These are phyloP conservation scores for Pseudocercospora crystallina DNA, from an alignment of 2,329 filamentous ascomycete genomes.

Conservation along the genomic window DNA sequence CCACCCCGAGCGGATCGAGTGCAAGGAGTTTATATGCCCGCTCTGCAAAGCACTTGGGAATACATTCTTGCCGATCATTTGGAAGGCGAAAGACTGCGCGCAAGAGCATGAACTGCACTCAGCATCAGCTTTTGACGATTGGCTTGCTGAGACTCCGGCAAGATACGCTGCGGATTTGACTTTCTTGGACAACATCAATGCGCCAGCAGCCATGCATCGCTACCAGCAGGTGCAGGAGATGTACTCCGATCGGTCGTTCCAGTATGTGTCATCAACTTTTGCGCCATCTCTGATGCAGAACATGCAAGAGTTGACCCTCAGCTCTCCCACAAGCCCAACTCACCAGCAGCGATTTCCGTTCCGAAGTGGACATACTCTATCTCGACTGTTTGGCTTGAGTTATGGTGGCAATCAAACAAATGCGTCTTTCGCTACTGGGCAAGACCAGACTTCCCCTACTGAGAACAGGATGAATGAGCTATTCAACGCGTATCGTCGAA, in stretches of 20 bases:
- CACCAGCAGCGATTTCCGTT: slow-evolving; percentile 16
- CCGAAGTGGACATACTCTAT: slow-evolving; percentile 14
- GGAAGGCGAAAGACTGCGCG: slow-evolving; percentile 86
- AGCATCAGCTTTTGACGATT: slow-evolving; percentile 63
- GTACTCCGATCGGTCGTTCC: slow-evolving; percentile 24
- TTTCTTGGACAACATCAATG: slow-evolving; percentile 47
- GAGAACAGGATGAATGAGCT: slow-evolving; percentile 37
- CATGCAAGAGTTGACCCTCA: slow-evolving; percentile 31
- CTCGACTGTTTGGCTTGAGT: slow-evolving; percentile 18
- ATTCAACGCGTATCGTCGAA: slow-evolving; percentile 55
- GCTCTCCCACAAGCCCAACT: slow-evolving; percentile 21
- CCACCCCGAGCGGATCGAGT: slow-evolving; percentile 77
- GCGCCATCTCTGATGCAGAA: slow-evolving; percentile 30
- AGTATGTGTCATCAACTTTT: slow-evolving; percentile 32
- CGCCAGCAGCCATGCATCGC: slow-evolving; percentile 24
- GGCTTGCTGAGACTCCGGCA: slow-evolving; percentile 58
- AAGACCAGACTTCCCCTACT: slow-evolving; percentile 5
- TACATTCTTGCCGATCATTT: slow-evolving; percentile 88
- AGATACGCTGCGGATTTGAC: slow-evolving; percentile 50
- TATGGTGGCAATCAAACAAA: slow-evolving; percentile 7
- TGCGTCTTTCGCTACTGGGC: slow-evolving; percentile 1
- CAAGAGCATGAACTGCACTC: slow-evolving; percentile 62
- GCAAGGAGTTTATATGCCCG: slow-evolving; percentile 92
- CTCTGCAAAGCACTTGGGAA: slow-evolving; percentile 96
- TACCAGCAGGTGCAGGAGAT: slow-evolving; percentile 34